Base-by-base conservation (phyloP, 2,329 filamentous ascomycete species). In the Trichophyton rubrum region DNA sequence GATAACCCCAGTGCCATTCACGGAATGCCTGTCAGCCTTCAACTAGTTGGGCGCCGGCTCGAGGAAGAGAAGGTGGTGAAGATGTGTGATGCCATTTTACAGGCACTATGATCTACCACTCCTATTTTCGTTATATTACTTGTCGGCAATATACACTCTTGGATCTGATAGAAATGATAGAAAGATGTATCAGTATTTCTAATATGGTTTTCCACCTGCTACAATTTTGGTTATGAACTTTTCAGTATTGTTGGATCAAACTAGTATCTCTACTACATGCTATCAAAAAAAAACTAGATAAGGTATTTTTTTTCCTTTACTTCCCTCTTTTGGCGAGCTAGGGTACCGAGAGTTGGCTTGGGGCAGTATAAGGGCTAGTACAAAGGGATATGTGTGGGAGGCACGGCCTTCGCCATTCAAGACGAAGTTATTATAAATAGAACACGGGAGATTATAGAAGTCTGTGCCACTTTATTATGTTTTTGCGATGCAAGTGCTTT, bases 1-100 rank as follows among this genome's bases (percentile, higher is more conserved):
- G 77, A 81, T 66, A 78, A 81, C 64, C 71, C 78, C 0, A 72
- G 77, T 24, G 68, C 73, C 1, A 80, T 71, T 53, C 65, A 71
- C 35, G 68, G 68, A 22, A 67, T 68, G 24, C 68, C 69, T 20
- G 69, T 71, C 3, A 66, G 66, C 20, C 58, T 71, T 61, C 69
- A 71, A 60, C 62, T 70, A 13, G 66, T 70, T 5, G 68, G 68
- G 3, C 63, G 64, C 27, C 60, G 68, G n/a, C 63, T 71, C 5
- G 70, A 72, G 51, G 69, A 71, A 45, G 69, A 69, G 63, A 70
- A 71, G 56, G 66, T 70, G 3, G 56, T 75, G 45, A 73, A 75
- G 61, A 72, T 75, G 70, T 68, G 67, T 7, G 69, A 69, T n/a
- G 67, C 72, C 17, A 67, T 75, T 61, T 64, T 68, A 11, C 65